These are phyloP conservation scores for Exophiala phaeomuriformis DNA, from an alignment of 2,329 filamentous ascomycete species.

Conservation along the genomic window DNA sequence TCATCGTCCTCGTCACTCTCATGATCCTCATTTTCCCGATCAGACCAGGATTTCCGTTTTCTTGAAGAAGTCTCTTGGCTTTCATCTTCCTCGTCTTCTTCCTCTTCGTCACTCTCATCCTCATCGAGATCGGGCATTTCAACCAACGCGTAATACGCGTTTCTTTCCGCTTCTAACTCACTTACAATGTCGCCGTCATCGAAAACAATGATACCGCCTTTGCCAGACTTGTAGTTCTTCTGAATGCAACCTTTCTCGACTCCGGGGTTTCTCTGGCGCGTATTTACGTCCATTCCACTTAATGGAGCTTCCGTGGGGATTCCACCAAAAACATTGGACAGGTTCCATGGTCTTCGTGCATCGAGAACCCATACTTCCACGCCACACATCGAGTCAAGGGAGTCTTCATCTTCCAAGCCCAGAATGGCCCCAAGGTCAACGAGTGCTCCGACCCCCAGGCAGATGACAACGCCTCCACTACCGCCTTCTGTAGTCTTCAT, in stretches of 20 bases:
- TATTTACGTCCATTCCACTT: constrained; percentile 38
- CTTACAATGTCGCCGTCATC: constrained; percentile 94
- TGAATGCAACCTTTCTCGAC: constrained; percentile 67
- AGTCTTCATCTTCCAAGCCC: constrained; percentile 60
- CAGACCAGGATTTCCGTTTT: constrained; percentile 75
- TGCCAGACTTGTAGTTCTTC: constrained; percentile 65
- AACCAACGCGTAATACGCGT: constrained; percentile 76
- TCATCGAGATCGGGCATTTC: constrained; percentile 89
- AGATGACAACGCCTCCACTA: constrained; percentile 80
- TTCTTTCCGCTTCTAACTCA: constrained; percentile 63
- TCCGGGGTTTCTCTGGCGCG: constrained; percentile 51
- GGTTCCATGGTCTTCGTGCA: constrained; percentile 85
- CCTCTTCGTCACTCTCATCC: constrained; percentile 55
- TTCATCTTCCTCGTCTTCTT: constrained; percentile 51
- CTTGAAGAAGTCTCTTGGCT: constrained; percentile 50
- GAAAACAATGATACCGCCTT: constrained; percentile 84
- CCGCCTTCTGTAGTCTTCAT: constrained; percentile 83
- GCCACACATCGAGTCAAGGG: constrained; percentile 29
- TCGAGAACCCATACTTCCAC: constrained; percentile 74
- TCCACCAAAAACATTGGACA: constrained; percentile 85
- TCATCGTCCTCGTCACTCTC: constrained; percentile 62
- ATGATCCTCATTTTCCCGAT: constrained; percentile 56
- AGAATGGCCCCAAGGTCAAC: constrained; percentile 77
- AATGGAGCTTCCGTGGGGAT: constrained; percentile 35
- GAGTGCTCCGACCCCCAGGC: constrained; percentile 84